Base-by-base conservation (phyloP, 148 eudicot genomes). In the Diospyros lotus region DNA sequence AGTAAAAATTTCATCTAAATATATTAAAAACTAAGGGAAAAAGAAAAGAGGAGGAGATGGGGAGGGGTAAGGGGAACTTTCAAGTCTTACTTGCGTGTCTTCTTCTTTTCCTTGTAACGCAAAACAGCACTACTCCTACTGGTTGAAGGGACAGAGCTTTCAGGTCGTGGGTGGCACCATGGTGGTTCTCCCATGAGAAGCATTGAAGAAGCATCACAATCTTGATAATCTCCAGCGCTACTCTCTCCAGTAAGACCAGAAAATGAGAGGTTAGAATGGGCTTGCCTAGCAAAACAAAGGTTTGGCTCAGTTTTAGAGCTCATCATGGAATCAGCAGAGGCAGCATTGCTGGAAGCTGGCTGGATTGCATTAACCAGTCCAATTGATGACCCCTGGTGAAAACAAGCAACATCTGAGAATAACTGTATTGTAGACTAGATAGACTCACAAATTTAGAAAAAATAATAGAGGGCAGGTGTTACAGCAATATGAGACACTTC, bases 31-130 rank as follows among this genome's bases (percentile, higher is more conserved):
- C 28, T 28, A 28, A 28, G 28, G 28, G 28, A 28, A 28, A 28
- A 28, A 28, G 28, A 28, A 28, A 28, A 28, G 28, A 28, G 28
- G 28, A 28, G 28, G 28, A 28, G 28, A 28, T 28, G 28, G 28
- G 28, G 28, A 28, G 28, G 28, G 28, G 28, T 28, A 28, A 28
- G 44, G 17, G 40, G n/a, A 41, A 4, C 8, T 28, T 40, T 28
- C 17, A 8, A 12, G 1, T 45, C 94, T 83, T 88, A 95, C 99
- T 88, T 91, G 73, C 97, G 92, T 8, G 81, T 70, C 83, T 90
- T 90, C 88, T 90, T 95, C 84, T 95, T 95, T 78, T 95, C 99
- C 87, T 83, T 92, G 90, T 95, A 95, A 64, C 99, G 96, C 90
- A 85, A 69, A 60, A 95, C 96, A 58, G 99, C 98, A 81, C 86